These are phyloP conservation scores for Candida caryicola DNA, from an alignment of 805 yeast species.

Conservation along the genomic window DNA sequence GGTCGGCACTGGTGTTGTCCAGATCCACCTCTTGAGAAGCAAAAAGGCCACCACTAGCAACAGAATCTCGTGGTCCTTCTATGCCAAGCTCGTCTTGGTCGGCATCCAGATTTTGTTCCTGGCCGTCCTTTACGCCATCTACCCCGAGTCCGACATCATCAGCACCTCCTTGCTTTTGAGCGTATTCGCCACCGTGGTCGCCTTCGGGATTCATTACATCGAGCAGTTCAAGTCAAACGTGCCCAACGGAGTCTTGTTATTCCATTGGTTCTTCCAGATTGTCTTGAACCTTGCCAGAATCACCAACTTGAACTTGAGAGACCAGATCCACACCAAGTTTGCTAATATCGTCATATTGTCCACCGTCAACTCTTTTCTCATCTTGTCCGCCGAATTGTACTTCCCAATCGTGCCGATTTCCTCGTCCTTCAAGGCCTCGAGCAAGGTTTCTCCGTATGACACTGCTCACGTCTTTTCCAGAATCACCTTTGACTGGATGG, in stretches of 20 bases:
- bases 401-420: constrained; percentile 29
- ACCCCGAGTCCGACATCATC: constrained; percentile 22
- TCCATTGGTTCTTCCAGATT: constrained; percentile 68
- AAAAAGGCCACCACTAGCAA: constrained; percentile 30
- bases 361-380: constrained; percentile 36
- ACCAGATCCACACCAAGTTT: constrained; percentile 32
- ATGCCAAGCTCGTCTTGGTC: constrained; percentile 40
- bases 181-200: constrained; percentile 47
- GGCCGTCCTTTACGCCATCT: constrained; percentile 13
- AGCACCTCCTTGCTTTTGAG: constrained; percentile 25
- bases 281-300: constrained; percentile 48
- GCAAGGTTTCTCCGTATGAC: constrained; percentile 43
- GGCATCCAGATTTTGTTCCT: constrained; percentile 39
- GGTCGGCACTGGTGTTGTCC: constrained; percentile 42
- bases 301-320: constrained; percentile 39
- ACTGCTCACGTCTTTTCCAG: constrained; percentile 60
- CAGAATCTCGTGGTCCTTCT: constrained; percentile 37
- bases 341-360: constrained; percentile 32
- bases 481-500: constrained; percentile 90
- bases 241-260: constrained; percentile 64
- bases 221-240: constrained; percentile 67
- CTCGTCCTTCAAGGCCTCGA: constrained; percentile 2
- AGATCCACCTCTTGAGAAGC: constrained; percentile 30
- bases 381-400: constrained; percentile 45
- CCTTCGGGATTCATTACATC: constrained; percentile 57